A percentile compares a stretch with the other conserved stretches of the same genome.
These are phyloP conservation scores for Crithidia thermophila DNA, from an alignment of 208 protist species.

Conservation along the genomic window DNA sequence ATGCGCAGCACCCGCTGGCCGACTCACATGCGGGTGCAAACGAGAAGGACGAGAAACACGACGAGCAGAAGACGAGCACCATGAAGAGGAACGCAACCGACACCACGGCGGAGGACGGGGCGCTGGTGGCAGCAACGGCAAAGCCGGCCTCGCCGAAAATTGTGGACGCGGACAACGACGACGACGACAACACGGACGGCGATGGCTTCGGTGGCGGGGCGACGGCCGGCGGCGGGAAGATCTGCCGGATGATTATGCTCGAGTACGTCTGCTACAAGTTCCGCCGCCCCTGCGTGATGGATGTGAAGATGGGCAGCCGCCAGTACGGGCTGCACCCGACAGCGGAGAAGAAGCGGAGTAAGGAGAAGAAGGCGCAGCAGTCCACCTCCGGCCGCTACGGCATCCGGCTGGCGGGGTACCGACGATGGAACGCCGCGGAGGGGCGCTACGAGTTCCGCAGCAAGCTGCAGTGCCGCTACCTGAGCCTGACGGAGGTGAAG, in stretches of 20 bases:
- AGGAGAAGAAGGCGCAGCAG: conserved; percentile 60
- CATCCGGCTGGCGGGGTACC: conserved; percentile 81
- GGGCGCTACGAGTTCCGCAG: conserved; percentile 51
- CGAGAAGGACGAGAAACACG: not conserved
- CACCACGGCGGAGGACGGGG: not conserved
- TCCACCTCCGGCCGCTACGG: conserved; percentile 77
- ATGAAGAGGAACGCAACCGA: not conserved
- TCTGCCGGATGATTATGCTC: conserved; percentile 74
- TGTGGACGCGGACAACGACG: conserved; percentile 18
- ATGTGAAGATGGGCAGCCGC: conserved; percentile 87
- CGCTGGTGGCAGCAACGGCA: not conserved
- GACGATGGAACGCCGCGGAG: conserved; percentile 55
- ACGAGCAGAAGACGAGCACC: not conserved
- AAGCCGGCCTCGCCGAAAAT: not conserved
- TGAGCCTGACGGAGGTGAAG: conserved; percentile 58
- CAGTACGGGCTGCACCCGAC: conserved; percentile 84
- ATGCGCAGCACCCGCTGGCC: conserved; percentile 2
- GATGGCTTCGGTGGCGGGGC: conserved; percentile 5
- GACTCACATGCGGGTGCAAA: too few relatives aligned
- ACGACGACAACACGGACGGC: conserved; percentile 14
- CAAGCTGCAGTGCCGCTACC: conserved; percentile 61
- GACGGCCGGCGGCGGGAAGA: not conserved
- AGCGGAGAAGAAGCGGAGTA: conserved; percentile 68
- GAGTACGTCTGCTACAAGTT: conserved; percentile 88
- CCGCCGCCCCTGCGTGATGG: conserved; percentile 72